These are phyloP conservation scores for Zelopaecilomyces penicillatus DNA, from an alignment of 2,329 filamentous ascomycete genomes.

Conservation along the genomic window DNA sequence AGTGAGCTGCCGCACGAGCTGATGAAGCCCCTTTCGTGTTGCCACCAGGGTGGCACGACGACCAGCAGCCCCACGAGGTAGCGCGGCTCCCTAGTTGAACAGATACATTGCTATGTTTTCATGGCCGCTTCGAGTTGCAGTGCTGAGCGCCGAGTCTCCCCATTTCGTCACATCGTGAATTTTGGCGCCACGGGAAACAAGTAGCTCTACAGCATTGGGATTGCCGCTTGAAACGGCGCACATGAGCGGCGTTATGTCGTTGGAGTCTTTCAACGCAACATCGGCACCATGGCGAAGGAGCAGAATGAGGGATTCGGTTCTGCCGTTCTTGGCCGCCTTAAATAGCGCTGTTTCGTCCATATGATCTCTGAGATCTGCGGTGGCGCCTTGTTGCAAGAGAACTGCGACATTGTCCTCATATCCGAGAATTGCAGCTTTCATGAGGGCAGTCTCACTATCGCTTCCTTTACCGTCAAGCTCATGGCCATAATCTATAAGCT, in stretches of 20 bases:
- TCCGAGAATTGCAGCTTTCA: neutral
- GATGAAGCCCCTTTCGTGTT: slow-evolving; percentile 2
- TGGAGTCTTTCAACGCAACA: slow-evolving; percentile 4
- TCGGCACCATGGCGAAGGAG: slow-evolving; percentile 2
- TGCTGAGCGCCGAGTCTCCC: slow-evolving; percentile 7
- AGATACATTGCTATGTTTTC: slow-evolving; percentile 7
- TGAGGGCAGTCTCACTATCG: slow-evolving; percentile 1
- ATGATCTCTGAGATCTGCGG: slow-evolving; percentile 1
- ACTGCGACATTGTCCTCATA: neutral
- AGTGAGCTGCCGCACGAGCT: slow-evolving; percentile 3
- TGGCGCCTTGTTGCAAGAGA: slow-evolving; percentile 2
- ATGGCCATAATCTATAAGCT: neutral
- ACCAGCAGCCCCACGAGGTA: neutral
- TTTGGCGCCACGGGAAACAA: neutral
- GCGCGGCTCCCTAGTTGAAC: slow-evolving; percentile 3
- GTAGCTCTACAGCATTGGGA: neutral
- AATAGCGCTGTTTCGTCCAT: slow-evolving; percentile 8
- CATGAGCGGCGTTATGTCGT: slow-evolving; percentile 7
- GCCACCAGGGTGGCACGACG: slow-evolving; percentile 2
- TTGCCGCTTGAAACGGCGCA: slow-evolving; percentile 8
- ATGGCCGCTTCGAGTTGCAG: slow-evolving; percentile 7
- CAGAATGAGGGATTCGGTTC: neutral
- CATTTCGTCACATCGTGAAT: slow-evolving; percentile 1
- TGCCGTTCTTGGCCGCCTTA: slow-evolving; percentile 4
- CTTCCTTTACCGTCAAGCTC: neutral